phyloP scores from a whole-genome alignment of 2,329 filamentous ascomycete species.

The Scleromitrula shiraiana region DNA sequence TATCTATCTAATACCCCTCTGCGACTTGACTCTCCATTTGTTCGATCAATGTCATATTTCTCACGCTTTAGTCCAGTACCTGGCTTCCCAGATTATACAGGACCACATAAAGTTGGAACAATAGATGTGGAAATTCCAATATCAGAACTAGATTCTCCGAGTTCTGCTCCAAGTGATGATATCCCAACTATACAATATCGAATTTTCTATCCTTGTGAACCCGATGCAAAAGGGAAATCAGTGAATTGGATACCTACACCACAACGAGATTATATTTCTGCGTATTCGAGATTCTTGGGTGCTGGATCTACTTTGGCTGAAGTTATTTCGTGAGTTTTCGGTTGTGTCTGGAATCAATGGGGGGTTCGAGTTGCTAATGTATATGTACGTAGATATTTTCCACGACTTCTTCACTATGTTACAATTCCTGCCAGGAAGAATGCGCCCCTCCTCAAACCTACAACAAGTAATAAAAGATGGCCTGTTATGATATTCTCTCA shows the following conservation, averaged over 20 bases:
- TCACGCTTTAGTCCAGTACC: slow-evolving; percentile 60
- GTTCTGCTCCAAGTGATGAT: slow-evolving; percentile 37
- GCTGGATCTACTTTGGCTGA: slow-evolving; percentile 50
- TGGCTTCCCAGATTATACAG: slow-evolving; percentile 65
- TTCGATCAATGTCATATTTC: slow-evolving; percentile 27
- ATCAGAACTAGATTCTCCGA: slow-evolving; percentile 46
- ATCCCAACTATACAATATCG: slow-evolving; percentile 72
- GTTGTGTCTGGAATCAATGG: neutral
- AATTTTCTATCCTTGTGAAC: slow-evolving; percentile 68
- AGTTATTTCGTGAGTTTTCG: slow-evolving; percentile 48
- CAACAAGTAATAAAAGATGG: slow-evolving; percentile 46
- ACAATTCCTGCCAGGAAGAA: slow-evolving; percentile 67
- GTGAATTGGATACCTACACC: slow-evolving; percentile 73
- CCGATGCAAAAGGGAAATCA: slow-evolving; percentile 37
- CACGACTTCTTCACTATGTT: slow-evolving; percentile 65
- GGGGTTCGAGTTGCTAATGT: neutral
- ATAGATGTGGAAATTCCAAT: slow-evolving; percentile 74
- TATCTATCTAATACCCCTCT: neutral
- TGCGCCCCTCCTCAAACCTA: slow-evolving; percentile 50
- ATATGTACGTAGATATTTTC: slow-evolving; percentile 50
- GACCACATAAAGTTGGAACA: slow-evolving; percentile 70
- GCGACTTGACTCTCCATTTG: neutral
- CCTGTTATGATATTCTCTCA: slow-evolving; percentile 83
- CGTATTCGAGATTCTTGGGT: slow-evolving; percentile 71
- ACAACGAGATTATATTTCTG: slow-evolving; percentile 64